A percentile compares a stretch with the other conserved stretches of the same genome.
These are phyloP conservation scores for Thecamonas trahens DNA, from an alignment of 78 protist genomes.

Conservation along the genomic window DNA sequence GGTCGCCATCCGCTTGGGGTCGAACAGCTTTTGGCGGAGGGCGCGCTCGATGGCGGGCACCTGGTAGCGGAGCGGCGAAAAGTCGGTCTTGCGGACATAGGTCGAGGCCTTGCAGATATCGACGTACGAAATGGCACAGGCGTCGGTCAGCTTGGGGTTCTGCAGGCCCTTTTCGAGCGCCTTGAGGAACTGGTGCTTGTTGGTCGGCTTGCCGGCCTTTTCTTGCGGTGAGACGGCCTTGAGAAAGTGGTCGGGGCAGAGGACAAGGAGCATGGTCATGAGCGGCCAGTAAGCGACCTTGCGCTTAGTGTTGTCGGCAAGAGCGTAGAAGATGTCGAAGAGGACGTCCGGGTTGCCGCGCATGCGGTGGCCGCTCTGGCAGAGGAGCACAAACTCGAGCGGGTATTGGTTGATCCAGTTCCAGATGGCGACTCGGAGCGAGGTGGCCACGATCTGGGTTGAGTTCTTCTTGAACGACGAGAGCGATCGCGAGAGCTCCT, in stretches of 20 bases:
- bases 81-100: conserved; percentile 41
- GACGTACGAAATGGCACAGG: conserved; percentile 41
- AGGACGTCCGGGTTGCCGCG: conserved; percentile 38
- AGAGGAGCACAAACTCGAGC: conserved; percentile 41
- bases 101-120: conserved; percentile 63
- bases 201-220: conserved; percentile 1
- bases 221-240: conserved; percentile 13
- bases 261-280: conserved; percentile 41
- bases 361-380: conserved; percentile 29
- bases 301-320: conserved; percentile 36
- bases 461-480: conserved; percentile 23
- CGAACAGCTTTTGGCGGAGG: conserved; percentile 27
- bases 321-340: conserved; percentile 31
- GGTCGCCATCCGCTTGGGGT: not conserved
- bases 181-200: conserved; percentile 31
- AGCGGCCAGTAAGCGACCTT: conserved; percentile 52
- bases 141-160: conserved; percentile 22
- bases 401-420: conserved; percentile 53
- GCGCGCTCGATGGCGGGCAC: conserved; percentile 42
- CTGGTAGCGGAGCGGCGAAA: conserved; percentile 44
- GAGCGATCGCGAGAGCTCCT: conserved; percentile 19
- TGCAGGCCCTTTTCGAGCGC: conserved; percentile 20
- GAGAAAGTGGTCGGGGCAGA: conserved; percentile 50
- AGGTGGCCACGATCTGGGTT: too few relatives aligned
- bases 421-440: too few relatives aligned